A percentile compares a stretch with the other conserved stretches of the same genome.
Conservation (phyloP, 371 early-diverging fungal genomes). For the Circinella umbellata region DNA sequence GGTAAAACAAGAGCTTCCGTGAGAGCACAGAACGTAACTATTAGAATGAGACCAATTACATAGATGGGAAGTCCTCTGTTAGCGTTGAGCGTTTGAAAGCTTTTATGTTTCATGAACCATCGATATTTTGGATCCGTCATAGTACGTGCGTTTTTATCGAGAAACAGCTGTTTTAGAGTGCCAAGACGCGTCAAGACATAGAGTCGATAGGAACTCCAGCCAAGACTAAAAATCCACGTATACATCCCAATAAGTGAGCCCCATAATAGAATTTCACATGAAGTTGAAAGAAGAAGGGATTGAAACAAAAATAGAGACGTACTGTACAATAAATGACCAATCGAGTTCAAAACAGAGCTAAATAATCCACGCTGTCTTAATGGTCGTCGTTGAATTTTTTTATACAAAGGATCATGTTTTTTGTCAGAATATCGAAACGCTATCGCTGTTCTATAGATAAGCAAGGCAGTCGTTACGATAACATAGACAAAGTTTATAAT, state of each 20-base stretch:
- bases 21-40: constrained; percentile 22
- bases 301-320: constrained; percentile 24
- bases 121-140: constrained; percentile 13
- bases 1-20: constrained; percentile 11
- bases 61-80: constrained; percentile 11
- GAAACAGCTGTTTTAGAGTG: constrained; percentile 23
- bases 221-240: constrained; percentile 35
- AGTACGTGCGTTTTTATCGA: neutral
- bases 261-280: constrained; percentile 34
- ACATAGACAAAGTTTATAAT: constrained; percentile 15
- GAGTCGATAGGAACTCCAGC: constrained; percentile 28
- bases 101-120: constrained; percentile 28
- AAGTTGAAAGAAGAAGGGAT: constrained; percentile 5
- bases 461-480: constrained; percentile 1
- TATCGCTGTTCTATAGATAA: constrained; percentile 4
- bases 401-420: neutral
- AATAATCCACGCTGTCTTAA: constrained; percentile 29
- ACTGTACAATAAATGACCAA: constrained; percentile 37
- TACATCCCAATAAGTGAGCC: constrained; percentile 32
- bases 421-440: neutral
- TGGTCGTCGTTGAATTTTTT: constrained; percentile 13
- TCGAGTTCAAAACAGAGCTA: constrained; percentile 25
- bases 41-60: neutral
- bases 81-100: constrained; percentile 12
- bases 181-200: constrained; percentile 26